Evolutionary conservation across 805 yeast genomes (phyloP).

Genomic region (Maudiozyma turicensis): DNA sequence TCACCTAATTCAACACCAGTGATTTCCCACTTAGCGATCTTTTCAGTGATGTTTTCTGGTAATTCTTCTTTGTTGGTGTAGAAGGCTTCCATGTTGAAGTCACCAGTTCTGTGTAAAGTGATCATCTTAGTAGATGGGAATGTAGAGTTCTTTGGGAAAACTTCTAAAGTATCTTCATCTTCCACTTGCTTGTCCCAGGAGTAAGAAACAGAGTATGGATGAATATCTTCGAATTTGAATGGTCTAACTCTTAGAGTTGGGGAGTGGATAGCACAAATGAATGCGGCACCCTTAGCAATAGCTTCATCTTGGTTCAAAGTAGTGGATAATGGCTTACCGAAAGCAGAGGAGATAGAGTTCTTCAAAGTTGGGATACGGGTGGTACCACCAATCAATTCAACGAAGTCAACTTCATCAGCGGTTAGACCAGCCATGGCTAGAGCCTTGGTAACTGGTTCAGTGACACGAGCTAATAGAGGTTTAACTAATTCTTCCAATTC

Average conservation of each 20-base stretch:
- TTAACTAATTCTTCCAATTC: conserved; percentile 83
- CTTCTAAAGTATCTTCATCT: conserved; percentile 87
- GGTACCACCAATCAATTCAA: conserved; percentile 96
- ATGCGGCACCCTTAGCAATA: conserved; percentile 97
- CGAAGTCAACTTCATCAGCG: conserved; percentile 69
- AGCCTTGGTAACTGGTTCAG: conserved; percentile 73
- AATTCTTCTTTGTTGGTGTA: conserved; percentile 68
- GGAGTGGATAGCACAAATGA: conserved; percentile 97
- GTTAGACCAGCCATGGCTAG: conserved; percentile 68
- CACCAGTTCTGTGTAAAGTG: conserved; percentile 84
- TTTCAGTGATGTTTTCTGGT: conserved; percentile 54
- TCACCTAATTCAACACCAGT: conserved; percentile 74
- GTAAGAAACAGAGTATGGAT: conserved; percentile 87
- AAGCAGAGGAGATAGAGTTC: conserved; percentile 66
- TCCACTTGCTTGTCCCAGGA: conserved; percentile 90
- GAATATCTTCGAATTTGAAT: conserved; percentile 93
- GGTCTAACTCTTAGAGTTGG: conserved; percentile 98
- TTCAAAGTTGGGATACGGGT: conserved; percentile 94
- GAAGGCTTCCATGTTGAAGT: conserved; percentile 76
- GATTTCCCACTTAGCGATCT: conserved; percentile 78
- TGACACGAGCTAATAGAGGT: conserved; percentile 70
- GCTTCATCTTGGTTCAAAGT: conserved; percentile 99
- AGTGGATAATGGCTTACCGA: conserved; percentile 79
- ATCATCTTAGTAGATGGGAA: conserved; percentile 95
- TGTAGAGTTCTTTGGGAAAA: conserved; percentile 86